Conservation (phyloP, 305 asterid genomes). For the Withania somnifera region DNA sequence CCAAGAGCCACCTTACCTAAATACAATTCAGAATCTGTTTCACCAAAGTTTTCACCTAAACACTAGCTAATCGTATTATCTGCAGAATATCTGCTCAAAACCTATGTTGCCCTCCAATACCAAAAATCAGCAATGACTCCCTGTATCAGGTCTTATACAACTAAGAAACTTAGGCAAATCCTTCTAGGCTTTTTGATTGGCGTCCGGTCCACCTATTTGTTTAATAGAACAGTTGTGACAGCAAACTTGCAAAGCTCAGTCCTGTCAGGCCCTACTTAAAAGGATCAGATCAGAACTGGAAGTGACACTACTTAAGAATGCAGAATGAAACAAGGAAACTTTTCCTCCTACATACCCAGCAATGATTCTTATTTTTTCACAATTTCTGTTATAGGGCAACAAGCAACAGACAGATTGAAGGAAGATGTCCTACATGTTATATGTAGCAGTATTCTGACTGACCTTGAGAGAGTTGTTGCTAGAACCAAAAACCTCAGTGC, state of each 20-base stretch:
- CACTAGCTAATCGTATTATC: no score
- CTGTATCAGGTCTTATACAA: neutral
- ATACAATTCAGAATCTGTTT: neutral
- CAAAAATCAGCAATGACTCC: neutral
- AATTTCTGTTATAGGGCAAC: neutral
- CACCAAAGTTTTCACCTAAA: neutral
- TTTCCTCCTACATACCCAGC: conserved; percentile 2
- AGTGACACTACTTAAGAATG: neutral
- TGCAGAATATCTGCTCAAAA: no score
- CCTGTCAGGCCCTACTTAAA: neutral
- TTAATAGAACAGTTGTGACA: neutral
- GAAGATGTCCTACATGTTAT: neutral
- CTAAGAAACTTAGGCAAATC: neutral
- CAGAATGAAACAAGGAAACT: neutral
- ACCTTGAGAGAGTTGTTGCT: conserved; percentile 26
- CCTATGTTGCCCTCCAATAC: neutral
- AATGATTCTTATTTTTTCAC: neutral
- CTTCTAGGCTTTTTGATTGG: neutral
- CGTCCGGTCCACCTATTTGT: neutral
- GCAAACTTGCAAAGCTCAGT: neutral
- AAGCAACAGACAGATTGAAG: neutral
- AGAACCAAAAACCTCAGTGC: conserved; percentile 24
- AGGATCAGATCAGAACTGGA: neutral
- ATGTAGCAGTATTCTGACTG: neutral
- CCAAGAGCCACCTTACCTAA: neutral